Evolutionary conservation across 805 yeast genomes (phyloP).

Genomic region (Kodamaea neixiangensis): DNA sequence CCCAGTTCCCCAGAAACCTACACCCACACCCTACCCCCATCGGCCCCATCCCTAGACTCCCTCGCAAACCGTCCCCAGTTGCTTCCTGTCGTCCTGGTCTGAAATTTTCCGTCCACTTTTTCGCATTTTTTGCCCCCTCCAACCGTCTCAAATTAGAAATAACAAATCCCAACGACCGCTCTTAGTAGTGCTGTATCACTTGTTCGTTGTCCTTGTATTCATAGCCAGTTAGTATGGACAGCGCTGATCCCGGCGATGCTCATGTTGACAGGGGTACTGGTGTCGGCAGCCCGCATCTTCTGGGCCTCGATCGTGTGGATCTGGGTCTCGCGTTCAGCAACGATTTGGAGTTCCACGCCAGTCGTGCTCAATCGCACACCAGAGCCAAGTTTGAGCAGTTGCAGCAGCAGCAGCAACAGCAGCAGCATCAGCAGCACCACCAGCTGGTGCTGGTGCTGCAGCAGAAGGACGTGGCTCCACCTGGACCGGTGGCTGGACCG

Average conservation of each 20-base stretch:
- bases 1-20: too few relatives aligned
- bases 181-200: not conserved
- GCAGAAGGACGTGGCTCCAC: not conserved
- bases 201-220: not conserved
- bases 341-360: not conserved
- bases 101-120: not conserved
- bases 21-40: too few relatives aligned
- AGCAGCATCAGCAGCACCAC: not conserved
- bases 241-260: constrained; percentile 3
- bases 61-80: too few relatives aligned
- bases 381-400: not conserved
- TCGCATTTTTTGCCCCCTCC: not conserved
- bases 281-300: not conserved
- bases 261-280: not conserved
- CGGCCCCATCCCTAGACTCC: too few relatives aligned
- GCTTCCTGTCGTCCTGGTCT: not conserved
- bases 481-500: too few relatives aligned
- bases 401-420: not conserved
- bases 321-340: not conserved
- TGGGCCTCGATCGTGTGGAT: not conserved
- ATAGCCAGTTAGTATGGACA: constrained; percentile 1
- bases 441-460: not conserved
- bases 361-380: constrained; percentile 1
- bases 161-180: constrained; percentile 1
- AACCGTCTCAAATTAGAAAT: constrained; percentile 3